A percentile compares a stretch with the other conserved stretches of the same genome.
These are phyloP conservation scores for Chlorella ohadii DNA, from an alignment of 139 green algal genomes.

Conservation along the genomic window DNA sequence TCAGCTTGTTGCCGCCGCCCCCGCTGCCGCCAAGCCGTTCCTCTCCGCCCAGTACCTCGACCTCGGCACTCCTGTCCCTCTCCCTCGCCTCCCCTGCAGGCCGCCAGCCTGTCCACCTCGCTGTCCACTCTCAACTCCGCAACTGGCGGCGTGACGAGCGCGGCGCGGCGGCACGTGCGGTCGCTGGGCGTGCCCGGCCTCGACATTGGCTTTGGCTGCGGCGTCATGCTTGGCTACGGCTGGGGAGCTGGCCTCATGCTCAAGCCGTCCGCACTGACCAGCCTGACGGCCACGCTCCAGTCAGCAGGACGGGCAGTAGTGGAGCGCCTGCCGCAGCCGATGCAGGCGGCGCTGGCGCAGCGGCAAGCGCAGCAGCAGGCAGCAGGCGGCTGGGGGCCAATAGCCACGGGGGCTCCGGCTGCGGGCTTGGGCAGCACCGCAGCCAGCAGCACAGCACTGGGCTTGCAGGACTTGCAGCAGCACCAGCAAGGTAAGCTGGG, in stretches of 20 bases:
- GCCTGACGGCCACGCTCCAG: background rate
- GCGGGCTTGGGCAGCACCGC: too few relatives aligned
- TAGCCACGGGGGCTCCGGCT: too few relatives aligned
- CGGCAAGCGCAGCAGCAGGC: background rate
- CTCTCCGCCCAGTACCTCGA: too few relatives aligned
- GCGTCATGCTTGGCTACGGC: constrained; percentile 32
- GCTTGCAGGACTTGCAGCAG: background rate
- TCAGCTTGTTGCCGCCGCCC: too few relatives aligned
- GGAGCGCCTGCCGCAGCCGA: constrained; percentile 7
- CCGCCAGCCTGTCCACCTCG: constrained; percentile 1
- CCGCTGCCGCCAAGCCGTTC: too few relatives aligned
- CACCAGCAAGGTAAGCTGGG: background rate
- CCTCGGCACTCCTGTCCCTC: too few relatives aligned
- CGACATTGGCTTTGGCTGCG: constrained; percentile 39
- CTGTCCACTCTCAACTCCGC: constrained; percentile 21
- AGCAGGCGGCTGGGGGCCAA: too few relatives aligned
- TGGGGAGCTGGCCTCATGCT: constrained; percentile 41
- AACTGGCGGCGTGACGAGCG: constrained; percentile 13
- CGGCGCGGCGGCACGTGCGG: background rate
- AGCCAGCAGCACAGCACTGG: too few relatives aligned
- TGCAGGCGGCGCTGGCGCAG: background rate
- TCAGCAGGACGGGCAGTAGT: background rate
- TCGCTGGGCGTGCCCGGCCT: background rate
- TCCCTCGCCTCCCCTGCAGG: background rate
- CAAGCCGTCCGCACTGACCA: constrained; percentile 21